Conservation (phyloP, 257 asterid genomes). For the Euphrasia confusa region DNA sequence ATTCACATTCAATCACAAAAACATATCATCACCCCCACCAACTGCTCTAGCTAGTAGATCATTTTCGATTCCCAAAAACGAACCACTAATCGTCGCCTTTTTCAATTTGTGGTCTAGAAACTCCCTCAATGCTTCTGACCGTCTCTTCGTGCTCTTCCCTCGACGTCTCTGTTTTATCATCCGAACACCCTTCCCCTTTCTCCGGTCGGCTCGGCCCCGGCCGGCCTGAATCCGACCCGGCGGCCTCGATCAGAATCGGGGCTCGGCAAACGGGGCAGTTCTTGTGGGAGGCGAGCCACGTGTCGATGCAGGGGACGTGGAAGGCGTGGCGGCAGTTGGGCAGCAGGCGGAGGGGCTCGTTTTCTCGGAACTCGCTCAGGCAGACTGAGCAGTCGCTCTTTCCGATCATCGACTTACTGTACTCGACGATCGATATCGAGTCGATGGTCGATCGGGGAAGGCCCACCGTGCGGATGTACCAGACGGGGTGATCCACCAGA, state of each 20-base stretch:
- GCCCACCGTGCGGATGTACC: conserved; percentile 66
- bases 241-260: conserved; percentile 32
- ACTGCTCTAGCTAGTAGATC: no score
- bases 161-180: no score
- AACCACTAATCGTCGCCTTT: no score
- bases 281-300: conserved; percentile 71
- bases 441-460: conserved; percentile 52
- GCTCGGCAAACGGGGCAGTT: conserved; percentile 85
- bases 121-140: no score
- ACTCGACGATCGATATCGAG: conserved; percentile 48
- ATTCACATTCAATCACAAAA: no score
- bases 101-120: no score
- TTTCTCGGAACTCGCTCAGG: conserved; percentile 59
- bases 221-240: background rate
- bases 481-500: conserved; percentile 54
- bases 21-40: no score
- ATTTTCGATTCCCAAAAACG: no score
- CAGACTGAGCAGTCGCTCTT: conserved; percentile 72
- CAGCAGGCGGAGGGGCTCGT: conserved; percentile 62
- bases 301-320: conserved; percentile 64
- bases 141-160: no score
- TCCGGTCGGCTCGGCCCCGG: background rate
- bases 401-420: conserved; percentile 35
- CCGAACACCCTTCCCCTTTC: no score
- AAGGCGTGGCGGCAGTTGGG: conserved; percentile 88